Evolutionary conservation across 176 grass and related monocot genomes (phyloP).

Genomic region (Musa troglodytarum): DNA sequence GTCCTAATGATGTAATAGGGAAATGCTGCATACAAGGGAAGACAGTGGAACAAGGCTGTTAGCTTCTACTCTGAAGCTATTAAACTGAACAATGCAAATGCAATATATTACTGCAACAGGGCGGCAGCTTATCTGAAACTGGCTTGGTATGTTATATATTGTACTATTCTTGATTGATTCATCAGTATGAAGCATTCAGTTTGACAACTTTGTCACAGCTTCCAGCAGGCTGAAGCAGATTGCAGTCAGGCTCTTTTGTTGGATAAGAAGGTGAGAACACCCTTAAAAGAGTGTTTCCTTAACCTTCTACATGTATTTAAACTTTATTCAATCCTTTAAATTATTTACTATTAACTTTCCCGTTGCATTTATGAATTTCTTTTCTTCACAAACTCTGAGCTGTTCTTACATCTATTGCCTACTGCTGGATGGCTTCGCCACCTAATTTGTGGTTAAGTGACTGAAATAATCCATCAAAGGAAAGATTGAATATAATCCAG

Average conservation of each 20-base stretch:
- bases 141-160: constrained; percentile 43
- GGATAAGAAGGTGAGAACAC: constrained; percentile 59
- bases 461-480: too few relatives aligned
- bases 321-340: not conserved
- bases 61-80: constrained; percentile 78
- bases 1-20: constrained; percentile 37
- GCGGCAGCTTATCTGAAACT: constrained; percentile 92
- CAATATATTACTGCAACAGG: constrained; percentile 95
- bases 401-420: not conserved
- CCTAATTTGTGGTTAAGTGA: not conserved
- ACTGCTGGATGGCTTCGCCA: not conserved
- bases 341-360: not conserved
- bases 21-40: constrained; percentile 75
- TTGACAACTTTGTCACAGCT: constrained; percentile 37
- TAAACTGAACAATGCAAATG: constrained; percentile 59
- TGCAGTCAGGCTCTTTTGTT: constrained; percentile 67
- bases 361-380: not conserved
- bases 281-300: not conserved
- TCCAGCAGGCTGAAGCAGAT: constrained; percentile 80
- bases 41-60: constrained; percentile 78
- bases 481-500: not conserved
- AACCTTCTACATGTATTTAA: not conserved
- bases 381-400: not conserved
- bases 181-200: constrained; percentile 19
- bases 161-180: constrained; percentile 14